Evolutionary conservation across 305 asterid species (phyloP).

Genomic region (Plantago lanceolata): DNA sequence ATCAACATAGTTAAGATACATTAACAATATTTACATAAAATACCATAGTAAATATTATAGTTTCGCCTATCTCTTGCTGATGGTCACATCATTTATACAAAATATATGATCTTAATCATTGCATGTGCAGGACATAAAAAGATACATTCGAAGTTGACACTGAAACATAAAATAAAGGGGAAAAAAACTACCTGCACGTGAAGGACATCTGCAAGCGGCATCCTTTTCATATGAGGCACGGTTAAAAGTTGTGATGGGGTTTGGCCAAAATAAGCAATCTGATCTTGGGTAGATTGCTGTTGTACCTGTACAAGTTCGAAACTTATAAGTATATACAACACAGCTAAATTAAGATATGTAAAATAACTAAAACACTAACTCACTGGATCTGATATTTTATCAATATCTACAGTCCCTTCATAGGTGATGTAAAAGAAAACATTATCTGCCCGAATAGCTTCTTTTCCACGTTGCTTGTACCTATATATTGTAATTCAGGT

Average conservation of each 20-base stretch:
- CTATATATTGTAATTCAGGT: slow-evolving; percentile 39
- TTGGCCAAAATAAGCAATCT: slow-evolving; percentile 98
- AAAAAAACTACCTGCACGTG: slow-evolving; percentile 74
- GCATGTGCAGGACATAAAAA: background rate
- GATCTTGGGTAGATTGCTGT: slow-evolving; percentile 94
- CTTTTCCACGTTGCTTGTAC: slow-evolving; percentile 98
- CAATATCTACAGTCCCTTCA: slow-evolving; percentile 97
- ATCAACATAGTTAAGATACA: background rate
- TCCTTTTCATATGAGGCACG: slow-evolving; percentile 86
- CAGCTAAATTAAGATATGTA: slow-evolving; percentile 12
- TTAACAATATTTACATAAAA: background rate
- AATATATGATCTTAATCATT: background rate
- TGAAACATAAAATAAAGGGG: slow-evolving; percentile 13
- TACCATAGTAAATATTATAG: background rate
- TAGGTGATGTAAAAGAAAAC: slow-evolving; percentile 95
- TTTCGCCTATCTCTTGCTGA: background rate
- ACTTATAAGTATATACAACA: slow-evolving; percentile 21
- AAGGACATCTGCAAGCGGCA: slow-evolving; percentile 84
- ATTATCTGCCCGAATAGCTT: slow-evolving; percentile 88
- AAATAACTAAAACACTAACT: slow-evolving; percentile 35
- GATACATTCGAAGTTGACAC: slow-evolving; percentile 19
- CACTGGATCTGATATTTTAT: slow-evolving; percentile 87
- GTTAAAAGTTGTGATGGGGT: slow-evolving; percentile 97
- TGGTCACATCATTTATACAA: background rate
- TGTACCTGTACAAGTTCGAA: slow-evolving; percentile 56